A percentile compares a stretch with the other conserved stretches of the same genome.
These are phyloP conservation scores for Crithidia acanthocephali DNA, from an alignment of 208 protist species.

Conservation along the genomic window DNA sequence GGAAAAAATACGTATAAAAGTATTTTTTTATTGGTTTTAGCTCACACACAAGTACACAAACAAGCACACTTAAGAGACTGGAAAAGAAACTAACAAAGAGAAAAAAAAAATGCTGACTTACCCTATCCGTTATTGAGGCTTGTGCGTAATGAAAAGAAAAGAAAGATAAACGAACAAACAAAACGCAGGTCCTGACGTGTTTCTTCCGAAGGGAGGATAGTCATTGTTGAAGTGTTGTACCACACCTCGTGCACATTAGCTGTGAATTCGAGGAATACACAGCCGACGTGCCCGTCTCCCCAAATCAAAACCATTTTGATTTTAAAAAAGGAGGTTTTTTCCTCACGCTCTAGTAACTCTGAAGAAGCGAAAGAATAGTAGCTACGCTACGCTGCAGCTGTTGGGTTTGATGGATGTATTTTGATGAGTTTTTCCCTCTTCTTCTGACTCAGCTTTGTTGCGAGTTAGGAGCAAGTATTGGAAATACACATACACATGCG, in stretches of 20 bases:
- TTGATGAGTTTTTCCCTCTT: neutral
- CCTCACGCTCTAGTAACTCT: too few relatives aligned
- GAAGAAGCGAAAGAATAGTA: too few relatives aligned
- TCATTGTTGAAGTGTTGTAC: neutral
- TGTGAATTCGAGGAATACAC: neutral
- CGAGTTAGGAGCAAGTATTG: neutral
- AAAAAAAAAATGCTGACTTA: neutral
- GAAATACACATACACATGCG: neutral
- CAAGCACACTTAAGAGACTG: neutral
- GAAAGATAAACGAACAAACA: neutral
- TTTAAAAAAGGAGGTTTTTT: too few relatives aligned
- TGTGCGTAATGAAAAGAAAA: neutral
- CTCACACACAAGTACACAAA: neutral
- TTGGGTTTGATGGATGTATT: too few relatives aligned
- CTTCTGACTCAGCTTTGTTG: neutral
- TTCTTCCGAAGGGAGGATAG: neutral
- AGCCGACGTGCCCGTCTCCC: too few relatives aligned
- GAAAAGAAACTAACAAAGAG: neutral
- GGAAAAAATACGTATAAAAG: neutral
- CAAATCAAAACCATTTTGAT: too few relatives aligned
- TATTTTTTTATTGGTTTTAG: slow-evolving; percentile 8
- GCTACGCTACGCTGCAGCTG: too few relatives aligned
- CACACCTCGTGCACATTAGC: neutral
- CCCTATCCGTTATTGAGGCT: neutral
- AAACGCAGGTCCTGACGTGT: neutral